Evolutionary conservation across 805 yeast genomes (phyloP).

Genomic region (Grigorovia transvaalensis): DNA sequence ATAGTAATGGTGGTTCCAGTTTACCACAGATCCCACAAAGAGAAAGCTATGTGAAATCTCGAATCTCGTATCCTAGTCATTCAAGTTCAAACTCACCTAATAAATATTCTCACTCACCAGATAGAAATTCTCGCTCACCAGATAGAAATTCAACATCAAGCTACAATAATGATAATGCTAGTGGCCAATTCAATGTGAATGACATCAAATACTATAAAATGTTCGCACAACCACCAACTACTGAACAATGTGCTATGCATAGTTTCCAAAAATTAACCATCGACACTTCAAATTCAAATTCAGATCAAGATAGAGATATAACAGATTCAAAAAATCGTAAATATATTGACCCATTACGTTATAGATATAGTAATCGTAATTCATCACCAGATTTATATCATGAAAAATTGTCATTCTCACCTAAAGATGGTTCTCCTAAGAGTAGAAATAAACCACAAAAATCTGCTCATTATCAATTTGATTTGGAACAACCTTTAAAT

Average conservation of each 20-base stretch:
- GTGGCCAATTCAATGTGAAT: too few relatives aligned
- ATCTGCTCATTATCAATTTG: not conserved
- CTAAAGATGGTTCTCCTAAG: not conserved
- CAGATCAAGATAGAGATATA: not conserved
- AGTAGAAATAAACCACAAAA: not conserved
- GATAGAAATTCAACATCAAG: not conserved
- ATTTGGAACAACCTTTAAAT: slow-evolving; percentile 1
- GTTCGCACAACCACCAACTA: not conserved
- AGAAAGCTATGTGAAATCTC: not conserved
- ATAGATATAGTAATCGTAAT: not conserved
- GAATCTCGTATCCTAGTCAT: not conserved
- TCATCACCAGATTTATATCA: not conserved
- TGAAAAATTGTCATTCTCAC: not conserved
- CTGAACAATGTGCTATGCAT: not conserved
- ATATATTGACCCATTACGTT: not conserved
- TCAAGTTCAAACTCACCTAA: not conserved
- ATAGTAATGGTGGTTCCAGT: not conserved
- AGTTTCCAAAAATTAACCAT: not conserved
- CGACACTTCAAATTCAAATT: not conserved
- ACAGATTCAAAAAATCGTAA: not conserved
- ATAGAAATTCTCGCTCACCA: too few relatives aligned
- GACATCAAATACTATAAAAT: not conserved
- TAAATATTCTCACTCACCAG: not conserved
- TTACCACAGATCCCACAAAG: slow-evolving; percentile 3
- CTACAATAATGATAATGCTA: too few relatives aligned